These are phyloP conservation scores for Spencermartinsiella ligniputridi DNA, from an alignment of 1,139 yeast genomes.

Conservation along the genomic window DNA sequence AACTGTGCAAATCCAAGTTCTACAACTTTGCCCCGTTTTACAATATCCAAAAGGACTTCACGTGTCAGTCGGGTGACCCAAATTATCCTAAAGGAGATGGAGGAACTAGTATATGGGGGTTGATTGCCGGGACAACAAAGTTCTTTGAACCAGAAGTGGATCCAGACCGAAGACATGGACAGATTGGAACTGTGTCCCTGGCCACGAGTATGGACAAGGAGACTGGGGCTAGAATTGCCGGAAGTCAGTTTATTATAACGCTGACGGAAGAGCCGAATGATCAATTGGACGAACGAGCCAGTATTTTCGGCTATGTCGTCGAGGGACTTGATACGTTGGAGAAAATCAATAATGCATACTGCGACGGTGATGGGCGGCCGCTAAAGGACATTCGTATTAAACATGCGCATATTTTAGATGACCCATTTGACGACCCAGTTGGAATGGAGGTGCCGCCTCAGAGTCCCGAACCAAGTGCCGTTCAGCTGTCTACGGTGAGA, in stretches of 20 bases:
- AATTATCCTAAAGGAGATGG: constrained; percentile 38
- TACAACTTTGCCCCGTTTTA: constrained; percentile 51
- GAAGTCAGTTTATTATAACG: constrained; percentile 34
- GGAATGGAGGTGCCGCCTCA: constrained; percentile 25
- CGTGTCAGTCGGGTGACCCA: constrained; percentile 48
- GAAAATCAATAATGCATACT: constrained; percentile 38
- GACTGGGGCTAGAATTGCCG: constrained; percentile 20
- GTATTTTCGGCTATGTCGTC: constrained; percentile 46
- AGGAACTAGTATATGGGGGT: constrained; percentile 37
- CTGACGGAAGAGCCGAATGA: constrained; percentile 23
- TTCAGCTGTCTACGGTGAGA: constrained; percentile 38
- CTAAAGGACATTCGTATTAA: constrained; percentile 49
- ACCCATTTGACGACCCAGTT: constrained; percentile 47
- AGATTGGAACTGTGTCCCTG: constrained; percentile 42
- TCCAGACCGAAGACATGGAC: constrained; percentile 23
- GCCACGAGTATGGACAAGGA: constrained; percentile 18
- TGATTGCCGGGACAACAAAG: constrained; percentile 22
- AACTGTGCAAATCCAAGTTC: constrained; percentile 50
- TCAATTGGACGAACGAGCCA: constrained; percentile 23
- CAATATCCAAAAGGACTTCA: constrained; percentile 38
- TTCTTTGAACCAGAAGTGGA: constrained; percentile 21
- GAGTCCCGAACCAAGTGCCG: constrained; percentile 38
- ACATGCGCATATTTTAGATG: constrained; percentile 48
- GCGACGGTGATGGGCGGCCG: constrained; percentile 42
- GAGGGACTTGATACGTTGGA: constrained; percentile 50